Conservation (phyloP, 2,329 filamentous ascomycete species). For the Fusarium citri region DNA sequence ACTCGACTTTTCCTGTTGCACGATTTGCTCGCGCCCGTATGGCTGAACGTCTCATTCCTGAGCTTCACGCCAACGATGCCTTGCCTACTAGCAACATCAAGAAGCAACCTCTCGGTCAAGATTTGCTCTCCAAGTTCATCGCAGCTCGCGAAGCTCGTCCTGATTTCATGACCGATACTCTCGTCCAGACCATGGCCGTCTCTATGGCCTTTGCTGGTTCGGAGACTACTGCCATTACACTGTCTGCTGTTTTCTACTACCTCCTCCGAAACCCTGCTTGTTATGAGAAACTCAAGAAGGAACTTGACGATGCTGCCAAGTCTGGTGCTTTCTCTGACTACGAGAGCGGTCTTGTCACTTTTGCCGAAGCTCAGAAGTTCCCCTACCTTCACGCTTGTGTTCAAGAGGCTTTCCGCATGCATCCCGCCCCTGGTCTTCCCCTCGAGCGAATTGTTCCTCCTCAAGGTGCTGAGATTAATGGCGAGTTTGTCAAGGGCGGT, state of each 20-base stretch:
- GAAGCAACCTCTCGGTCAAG: constrained; percentile 58
- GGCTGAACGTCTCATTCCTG: constrained; percentile 68
- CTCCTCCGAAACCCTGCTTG: constrained; percentile 71
- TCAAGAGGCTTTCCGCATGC: constrained; percentile 81
- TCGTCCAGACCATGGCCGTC: constrained; percentile 78
- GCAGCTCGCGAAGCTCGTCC: constrained; percentile 74
- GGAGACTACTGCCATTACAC: constrained; percentile 82
- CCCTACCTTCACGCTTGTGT: constrained; percentile 82
- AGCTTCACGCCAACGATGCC: constrained; percentile 50
- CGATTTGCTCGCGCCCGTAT: constrained; percentile 77
- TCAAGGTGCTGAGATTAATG: constrained; percentile 72
- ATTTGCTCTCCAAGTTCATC: constrained; percentile 79
- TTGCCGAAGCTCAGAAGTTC: constrained; percentile 75
- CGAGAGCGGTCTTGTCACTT: constrained; percentile 73
- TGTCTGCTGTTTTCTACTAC: constrained; percentile 79
- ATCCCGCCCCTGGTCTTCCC: constrained; percentile 78
- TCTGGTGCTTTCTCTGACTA: constrained; percentile 63
- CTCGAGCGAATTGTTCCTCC: constrained; percentile 79
- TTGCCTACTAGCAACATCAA: constrained; percentile 52
- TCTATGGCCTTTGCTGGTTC: constrained; percentile 80
- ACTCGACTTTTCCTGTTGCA: constrained; percentile 78
- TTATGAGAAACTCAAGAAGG: constrained; percentile 66
- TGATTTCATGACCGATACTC: constrained; percentile 76
- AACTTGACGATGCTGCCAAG: constrained; percentile 70
- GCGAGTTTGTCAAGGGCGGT: constrained; percentile 71